Percentiles rank a stretch among this genome's conserved stretches.
Evolutionary conservation across 2,329 filamentous ascomycete species (phyloP).

Genomic region (Dactylella cylindrospora): DNA sequence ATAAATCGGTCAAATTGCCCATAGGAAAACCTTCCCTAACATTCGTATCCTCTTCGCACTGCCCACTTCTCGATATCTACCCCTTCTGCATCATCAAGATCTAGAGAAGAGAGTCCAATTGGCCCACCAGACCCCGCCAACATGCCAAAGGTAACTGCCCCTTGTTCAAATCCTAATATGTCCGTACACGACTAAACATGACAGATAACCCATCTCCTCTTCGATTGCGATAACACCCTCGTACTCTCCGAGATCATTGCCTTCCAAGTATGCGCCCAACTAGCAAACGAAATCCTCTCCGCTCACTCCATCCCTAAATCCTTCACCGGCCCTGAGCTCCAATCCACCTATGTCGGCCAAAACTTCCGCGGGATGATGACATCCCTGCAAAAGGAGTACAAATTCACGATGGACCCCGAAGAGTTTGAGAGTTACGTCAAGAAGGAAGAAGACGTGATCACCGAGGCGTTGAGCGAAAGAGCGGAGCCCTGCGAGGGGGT

Average conservation of each 20-base stretch:
- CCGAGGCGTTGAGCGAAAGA: slow-evolving; percentile 71
- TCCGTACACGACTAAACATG: no score
- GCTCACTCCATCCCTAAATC: slow-evolving; percentile 62
- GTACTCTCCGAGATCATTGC: slow-evolving; percentile 87
- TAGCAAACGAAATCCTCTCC: slow-evolving; percentile 81
- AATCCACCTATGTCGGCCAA: slow-evolving; percentile 85
- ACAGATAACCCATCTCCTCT: slow-evolving; percentile 70
- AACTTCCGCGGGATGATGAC: slow-evolving; percentile 92
- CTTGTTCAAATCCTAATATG: no score
- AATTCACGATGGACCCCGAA: slow-evolving; percentile 67
- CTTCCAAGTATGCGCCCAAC: slow-evolving; percentile 85
- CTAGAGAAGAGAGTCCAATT: no score
- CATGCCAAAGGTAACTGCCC: background rate
- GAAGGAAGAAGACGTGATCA: slow-evolving; percentile 79
- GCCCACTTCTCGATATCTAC: no score
- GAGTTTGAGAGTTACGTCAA: slow-evolving; percentile 74
- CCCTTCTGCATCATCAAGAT: no score
- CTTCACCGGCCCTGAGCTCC: slow-evolving; percentile 77
- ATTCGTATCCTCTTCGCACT: no score
- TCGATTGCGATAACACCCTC: slow-evolving; percentile 88
- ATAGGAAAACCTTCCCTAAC: no score
- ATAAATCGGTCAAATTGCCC: no score
- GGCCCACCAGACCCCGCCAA: no score
- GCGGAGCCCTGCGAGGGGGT: slow-evolving; percentile 70
- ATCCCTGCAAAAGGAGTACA: slow-evolving; percentile 72